Evolutionary conservation across 306 rosid species (phyloP), one percentile per base, ranked within the genome.

Genomic region (Cajanus cajan): DNA sequence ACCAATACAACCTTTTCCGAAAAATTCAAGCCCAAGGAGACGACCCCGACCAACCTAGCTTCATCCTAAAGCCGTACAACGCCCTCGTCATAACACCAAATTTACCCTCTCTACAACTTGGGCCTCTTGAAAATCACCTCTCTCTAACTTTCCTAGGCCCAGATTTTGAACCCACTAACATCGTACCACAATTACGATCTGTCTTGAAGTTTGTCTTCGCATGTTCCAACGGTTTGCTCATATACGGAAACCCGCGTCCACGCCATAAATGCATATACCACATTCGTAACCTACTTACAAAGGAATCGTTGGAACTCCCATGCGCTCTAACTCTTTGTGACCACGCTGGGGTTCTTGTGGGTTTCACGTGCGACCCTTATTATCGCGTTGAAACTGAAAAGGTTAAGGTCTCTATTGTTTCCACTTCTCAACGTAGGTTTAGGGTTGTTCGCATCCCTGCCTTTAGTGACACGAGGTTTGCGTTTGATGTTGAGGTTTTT

Each of bases 351-450:
- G 82, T 57, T 57, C 69, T 68, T 4, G 61, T 55, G 39, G 82
- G 82, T 18, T 78, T 78, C 68, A 28, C n/a, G 1, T 78, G 82
- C 22, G 76, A 78, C 21, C 77, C 76, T 31, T 78, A 78, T 55
- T 78, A 40, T 16, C 34, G 4, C 7, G 4, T 47, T 13, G 39
- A 14, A 63, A 24, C 4, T 0, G 54, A 76, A 0, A 59, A 28
- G 5, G 1, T 2, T 1, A 6, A 1, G 18, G 67, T 77, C 0
- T 66, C 62, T 15, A n/a, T 66, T 0, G 24, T 51, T 22, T 9
- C 69, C 2, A 0, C 8, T 66, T 40, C 57, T 52, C 21, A 39
- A 8, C 66, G 44, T 0, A 52, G 57, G 68, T 77, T 77, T 6
- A 51, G 68, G 37, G 68, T 67, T 6, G 81, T 77, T 24, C 45